phyloP scores from a whole-genome alignment of 2,329 filamentous ascomycete genomes.

The Aphanoascus verrucosus region DNA sequence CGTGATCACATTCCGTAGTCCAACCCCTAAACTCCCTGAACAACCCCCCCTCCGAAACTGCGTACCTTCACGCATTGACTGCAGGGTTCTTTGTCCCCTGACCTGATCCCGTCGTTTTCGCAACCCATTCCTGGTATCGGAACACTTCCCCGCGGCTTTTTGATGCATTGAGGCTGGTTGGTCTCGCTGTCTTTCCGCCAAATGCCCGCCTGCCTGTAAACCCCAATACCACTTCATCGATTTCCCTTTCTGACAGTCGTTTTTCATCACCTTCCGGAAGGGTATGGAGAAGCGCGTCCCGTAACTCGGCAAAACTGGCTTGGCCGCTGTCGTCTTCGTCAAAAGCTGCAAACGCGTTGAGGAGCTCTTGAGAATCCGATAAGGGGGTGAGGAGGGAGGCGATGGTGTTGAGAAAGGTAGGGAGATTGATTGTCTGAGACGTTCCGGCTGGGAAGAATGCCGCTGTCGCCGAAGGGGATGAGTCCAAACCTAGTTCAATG shows the following conservation, averaged over 20 bases:
- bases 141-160: constrained; percentile 75
- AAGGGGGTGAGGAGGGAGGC: constrained; percentile 63
- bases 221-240: constrained; percentile 76
- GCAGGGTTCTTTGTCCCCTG: constrained; percentile 1
- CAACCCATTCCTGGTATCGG: constrained; percentile 84
- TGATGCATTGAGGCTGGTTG: constrained; percentile 42
- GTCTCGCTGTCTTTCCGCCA: constrained; percentile 43
- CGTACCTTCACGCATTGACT: not conserved
- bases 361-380: constrained; percentile 66
- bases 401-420: constrained; percentile 73
- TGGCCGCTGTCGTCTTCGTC: constrained; percentile 93
- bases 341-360: constrained; percentile 87
- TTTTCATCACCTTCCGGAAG: constrained; percentile 61
- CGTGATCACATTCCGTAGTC: not conserved
- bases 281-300: constrained; percentile 72
- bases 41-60: not conserved
- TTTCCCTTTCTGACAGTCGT: constrained; percentile 56
- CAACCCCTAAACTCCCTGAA: not conserved
- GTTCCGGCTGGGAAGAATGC: constrained; percentile 66
- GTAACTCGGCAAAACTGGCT: constrained; percentile 70
- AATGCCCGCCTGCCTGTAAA: constrained; percentile 80
- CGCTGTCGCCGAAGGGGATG: constrained; percentile 58
- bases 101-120: constrained; percentile 48
- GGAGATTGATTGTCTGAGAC: constrained; percentile 66
- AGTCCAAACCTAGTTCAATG: constrained; percentile 54